phyloP scores from a whole-genome alignment of 169 alveolate species.

The Cyclospora cayetanensis region DNA sequence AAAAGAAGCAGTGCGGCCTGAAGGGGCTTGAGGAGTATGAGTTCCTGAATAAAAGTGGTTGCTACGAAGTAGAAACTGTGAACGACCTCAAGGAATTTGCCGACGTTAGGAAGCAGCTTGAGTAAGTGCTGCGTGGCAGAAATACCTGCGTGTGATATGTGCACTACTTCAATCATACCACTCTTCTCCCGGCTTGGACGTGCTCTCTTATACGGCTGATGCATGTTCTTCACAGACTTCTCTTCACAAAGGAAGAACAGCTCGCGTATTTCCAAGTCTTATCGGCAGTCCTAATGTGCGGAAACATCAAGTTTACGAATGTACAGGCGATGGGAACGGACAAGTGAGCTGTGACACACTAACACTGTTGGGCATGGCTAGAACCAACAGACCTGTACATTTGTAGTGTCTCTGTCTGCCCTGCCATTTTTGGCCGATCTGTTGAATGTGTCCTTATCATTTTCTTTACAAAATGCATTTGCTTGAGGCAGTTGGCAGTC shows the following conservation, averaged over 20 bases:
- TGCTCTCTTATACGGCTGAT: too few species aligned
- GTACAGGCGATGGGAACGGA: slow-evolving; percentile 69
- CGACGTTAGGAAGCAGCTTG: slow-evolving; percentile 57
- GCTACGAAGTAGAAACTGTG: slow-evolving; percentile 70
- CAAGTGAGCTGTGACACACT: not conserved
- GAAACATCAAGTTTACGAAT: slow-evolving; percentile 53
- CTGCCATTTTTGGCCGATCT: too few species aligned
- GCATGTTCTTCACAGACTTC: slow-evolving; percentile 18
- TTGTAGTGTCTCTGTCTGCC: too few species aligned
- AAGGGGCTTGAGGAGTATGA: slow-evolving; percentile 45
- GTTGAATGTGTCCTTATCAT: too few species aligned
- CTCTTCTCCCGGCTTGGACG: too few species aligned
- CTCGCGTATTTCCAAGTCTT: slow-evolving; percentile 30
- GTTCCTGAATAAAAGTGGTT: slow-evolving; percentile 68
- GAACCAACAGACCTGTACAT: too few species aligned
- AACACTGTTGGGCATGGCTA: too few species aligned
- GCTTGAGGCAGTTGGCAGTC: too few species aligned
- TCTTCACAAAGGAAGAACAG: slow-evolving; percentile 30
- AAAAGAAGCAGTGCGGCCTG: slow-evolving; percentile 53
- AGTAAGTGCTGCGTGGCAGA: slow-evolving; percentile 32
- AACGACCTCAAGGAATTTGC: slow-evolving; percentile 64
- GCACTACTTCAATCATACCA: too few species aligned
- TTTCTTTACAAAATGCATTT: too few species aligned
- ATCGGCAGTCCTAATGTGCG: slow-evolving; percentile 62
- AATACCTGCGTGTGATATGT: not conserved